Evolutionary conservation across 345 rosid genomes (phyloP), one percentile per base, ranked within the genome.

Genomic region (Eucalyptus tenuipes): DNA sequence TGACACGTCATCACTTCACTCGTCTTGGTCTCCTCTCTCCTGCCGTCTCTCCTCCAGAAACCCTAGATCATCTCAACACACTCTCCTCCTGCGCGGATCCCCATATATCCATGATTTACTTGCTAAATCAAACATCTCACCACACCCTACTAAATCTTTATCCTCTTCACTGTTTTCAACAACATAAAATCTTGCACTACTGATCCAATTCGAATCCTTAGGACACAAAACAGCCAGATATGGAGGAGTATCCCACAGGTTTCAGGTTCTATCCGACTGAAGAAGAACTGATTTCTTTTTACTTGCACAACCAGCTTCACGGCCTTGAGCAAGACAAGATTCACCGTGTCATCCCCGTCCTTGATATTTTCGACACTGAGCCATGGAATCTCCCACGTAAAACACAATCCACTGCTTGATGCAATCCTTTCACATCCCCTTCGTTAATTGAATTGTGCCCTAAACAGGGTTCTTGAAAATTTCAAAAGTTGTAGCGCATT

Each of bases 131-230:
- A 42, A 75, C 13, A 9, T 66, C 79, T 66, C 79, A 8, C 82
- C 82, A 37, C 47, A 0, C 47, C 82, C 82, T 18, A 17, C 44
- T 68, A 68, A 8, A 68, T 7, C 80, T 33, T 68, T 33, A 68
- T 31, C 80, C 6, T 33, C 44, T 31, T 68, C 80, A 33, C 53
- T 44, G 40, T 87, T 40, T 44, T 64, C 61, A 50, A 88, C 24
- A 29, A 53, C 88, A 89, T 94, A 88, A 45, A 94, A 95, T 22
- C 47, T 75, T 68, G 18, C 82, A 6, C 27, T 20, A 10, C 47
- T 20, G 47, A 75, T 75, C 82, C 82, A 20, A 5, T 22, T 37
- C 15, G 47, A 75, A 75, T 18, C 82, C 82, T 12, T 20, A 40
- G 27, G 45, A 40, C 47, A 20, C 27, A 75, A 71, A 75, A 75